Evolutionary conservation across 2,329 filamentous ascomycete genomes (phyloP).

Genomic region (Botrytis cinerea): DNA sequence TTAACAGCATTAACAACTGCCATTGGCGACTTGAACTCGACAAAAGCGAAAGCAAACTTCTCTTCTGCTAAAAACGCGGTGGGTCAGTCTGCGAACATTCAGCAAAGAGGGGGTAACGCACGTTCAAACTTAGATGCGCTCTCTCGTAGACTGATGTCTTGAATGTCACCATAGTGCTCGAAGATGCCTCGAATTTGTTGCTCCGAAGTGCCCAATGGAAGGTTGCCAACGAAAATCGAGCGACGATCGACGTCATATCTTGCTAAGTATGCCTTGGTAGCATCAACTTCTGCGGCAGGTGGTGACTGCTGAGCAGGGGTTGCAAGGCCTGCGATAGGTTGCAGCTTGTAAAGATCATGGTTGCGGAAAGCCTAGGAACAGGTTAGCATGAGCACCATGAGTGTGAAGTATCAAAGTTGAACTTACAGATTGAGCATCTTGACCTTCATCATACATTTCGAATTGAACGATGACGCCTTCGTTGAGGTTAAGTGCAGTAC

Average conservation of each 20-base stretch:
- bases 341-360: conserved; percentile 40
- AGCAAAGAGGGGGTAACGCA: conserved; percentile 26
- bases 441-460: conserved; percentile 51
- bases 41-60: conserved; percentile 42
- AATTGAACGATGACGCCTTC: conserved; percentile 52
- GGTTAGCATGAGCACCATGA: conserved; percentile 15
- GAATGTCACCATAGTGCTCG: conserved; percentile 45
- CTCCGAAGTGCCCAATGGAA: conserved; percentile 46
- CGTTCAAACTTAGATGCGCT: conserved; percentile 39
- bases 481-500: conserved; percentile 36
- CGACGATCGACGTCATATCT: conserved; percentile 49
- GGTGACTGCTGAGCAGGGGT: conserved; percentile 26
- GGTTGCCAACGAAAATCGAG: conserved; percentile 51
- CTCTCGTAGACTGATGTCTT: conserved; percentile 41
- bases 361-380: conserved; percentile 37
- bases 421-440: conserved; percentile 53
- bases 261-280: conserved; percentile 37
- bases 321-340: conserved; percentile 41
- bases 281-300: conserved; percentile 21
- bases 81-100: conserved; percentile 27
- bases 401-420: background rate
- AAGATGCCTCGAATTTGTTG: conserved; percentile 45
- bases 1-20: conserved; percentile 33
- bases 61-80: conserved; percentile 32
- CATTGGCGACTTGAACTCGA: conserved; percentile 38